Conservation (phyloP, 176 grass and related monocot species). For the Phyllostachys edulis region DNA sequence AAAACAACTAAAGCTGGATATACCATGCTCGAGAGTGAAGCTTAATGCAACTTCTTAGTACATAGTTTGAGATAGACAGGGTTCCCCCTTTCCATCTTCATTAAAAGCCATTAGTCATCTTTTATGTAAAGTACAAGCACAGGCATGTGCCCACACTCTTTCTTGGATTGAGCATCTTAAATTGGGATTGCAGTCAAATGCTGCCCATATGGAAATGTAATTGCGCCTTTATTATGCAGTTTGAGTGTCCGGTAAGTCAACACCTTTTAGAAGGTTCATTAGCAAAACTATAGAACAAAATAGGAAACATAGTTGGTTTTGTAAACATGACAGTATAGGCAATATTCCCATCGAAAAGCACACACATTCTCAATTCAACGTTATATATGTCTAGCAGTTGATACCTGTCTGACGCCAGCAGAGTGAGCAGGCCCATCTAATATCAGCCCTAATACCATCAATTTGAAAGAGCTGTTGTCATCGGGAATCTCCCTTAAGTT, state of each 20-base stretch:
- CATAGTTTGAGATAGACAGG: neutral
- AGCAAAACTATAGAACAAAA: conserved; percentile 7
- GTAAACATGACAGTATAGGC: neutral
- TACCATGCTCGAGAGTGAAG: neutral
- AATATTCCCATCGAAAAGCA: conserved; percentile 11
- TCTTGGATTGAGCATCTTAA: conserved; percentile 11
- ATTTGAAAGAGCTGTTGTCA: conserved; percentile 58
- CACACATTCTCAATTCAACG: conserved; percentile 13
- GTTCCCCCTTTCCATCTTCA: neutral
- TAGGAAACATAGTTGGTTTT: neutral
- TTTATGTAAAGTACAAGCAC: neutral
- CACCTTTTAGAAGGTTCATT: neutral
- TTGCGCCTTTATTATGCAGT: conserved; percentile 16
- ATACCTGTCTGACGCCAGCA: conserved; percentile 85
- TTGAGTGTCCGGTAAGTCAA: neutral
- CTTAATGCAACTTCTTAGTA: neutral
- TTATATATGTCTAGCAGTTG: neutral
- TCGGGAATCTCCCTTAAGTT: conserved; percentile 86
- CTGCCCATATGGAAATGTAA: neutral
- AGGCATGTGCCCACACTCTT: conserved; percentile 7
- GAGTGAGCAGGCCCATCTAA: conserved; percentile 89
- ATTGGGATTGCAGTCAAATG: neutral
- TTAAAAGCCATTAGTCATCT: neutral
- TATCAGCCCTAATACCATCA: conserved; percentile 93
- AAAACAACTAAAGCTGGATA: conserved; percentile 10